Evolutionary conservation across 441 rosid species (phyloP).

Genomic region (Euphorbia schlechtendalii): DNA sequence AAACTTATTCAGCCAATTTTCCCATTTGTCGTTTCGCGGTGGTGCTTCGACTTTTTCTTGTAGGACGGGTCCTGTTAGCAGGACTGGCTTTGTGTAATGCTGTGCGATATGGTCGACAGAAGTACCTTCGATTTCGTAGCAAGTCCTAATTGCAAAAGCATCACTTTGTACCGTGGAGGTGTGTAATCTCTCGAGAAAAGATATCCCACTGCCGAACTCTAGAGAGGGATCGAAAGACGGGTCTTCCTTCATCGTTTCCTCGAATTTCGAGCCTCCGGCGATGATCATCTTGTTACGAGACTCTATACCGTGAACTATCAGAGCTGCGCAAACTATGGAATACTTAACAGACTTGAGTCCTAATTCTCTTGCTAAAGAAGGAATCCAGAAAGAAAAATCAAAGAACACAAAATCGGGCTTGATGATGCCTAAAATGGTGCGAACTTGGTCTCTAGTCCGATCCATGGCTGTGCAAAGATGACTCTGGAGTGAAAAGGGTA

Average conservation of each 20-base stretch:
- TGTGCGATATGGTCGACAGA: conserved; percentile 12
- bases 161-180: background rate
- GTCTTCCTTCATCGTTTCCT: conserved; percentile 9
- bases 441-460: conserved; percentile 8
- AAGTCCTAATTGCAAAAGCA: conserved; percentile 15
- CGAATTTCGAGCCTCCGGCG: background rate
- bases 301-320: background rate
- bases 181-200: background rate
- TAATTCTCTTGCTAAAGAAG: conserved; percentile 1
- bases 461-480: conserved; percentile 10
- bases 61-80: conserved; percentile 12
- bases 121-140: conserved; percentile 21
- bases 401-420: conserved; percentile 20
- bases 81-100: conserved; percentile 14
- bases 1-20: conserved; percentile 13
- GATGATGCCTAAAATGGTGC: conserved; percentile 6
- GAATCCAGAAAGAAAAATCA: conserved; percentile 20
- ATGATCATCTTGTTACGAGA: conserved; percentile 1
- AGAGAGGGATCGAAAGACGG: background rate
- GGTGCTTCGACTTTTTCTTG: background rate
- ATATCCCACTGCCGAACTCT: background rate
- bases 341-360: conserved; percentile 15
- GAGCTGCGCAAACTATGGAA: background rate
- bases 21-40: conserved; percentile 14
- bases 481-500: conserved; percentile 17